These are phyloP conservation scores for Digitaria exilis DNA, from an alignment of 202 grass and related monocot genomes.

Conservation along the genomic window DNA sequence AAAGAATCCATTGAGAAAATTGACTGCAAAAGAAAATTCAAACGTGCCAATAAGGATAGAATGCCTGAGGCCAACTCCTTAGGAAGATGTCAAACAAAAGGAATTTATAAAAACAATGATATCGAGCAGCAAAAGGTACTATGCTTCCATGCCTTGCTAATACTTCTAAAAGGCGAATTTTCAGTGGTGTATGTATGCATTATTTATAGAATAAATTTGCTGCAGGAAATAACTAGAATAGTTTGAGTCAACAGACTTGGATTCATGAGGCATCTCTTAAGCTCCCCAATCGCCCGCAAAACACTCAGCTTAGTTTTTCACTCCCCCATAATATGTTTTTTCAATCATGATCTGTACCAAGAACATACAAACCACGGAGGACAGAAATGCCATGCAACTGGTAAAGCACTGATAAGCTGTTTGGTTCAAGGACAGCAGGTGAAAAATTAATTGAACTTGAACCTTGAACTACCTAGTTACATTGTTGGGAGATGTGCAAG, in stretches of 20 bases:
- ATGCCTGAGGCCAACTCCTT: background rate
- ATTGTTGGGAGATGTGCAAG: background rate
- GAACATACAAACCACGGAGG: background rate
- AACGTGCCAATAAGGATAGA: constrained; percentile 30
- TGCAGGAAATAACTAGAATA: background rate
- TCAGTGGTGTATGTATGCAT: background rate
- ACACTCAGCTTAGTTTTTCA: background rate
- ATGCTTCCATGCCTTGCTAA: background rate
- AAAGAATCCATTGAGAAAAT: constrained; percentile 93
- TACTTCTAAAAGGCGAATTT: background rate
- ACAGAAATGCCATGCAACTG: constrained; percentile 23
- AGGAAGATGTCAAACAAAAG: background rate
- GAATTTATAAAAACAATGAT: constrained; percentile 5
- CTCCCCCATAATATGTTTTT: constrained; percentile 19
- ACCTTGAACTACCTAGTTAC: constrained; percentile 7
- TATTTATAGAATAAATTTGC: background rate
- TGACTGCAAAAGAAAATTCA: constrained; percentile 55
- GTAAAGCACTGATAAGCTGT: constrained; percentile 1
- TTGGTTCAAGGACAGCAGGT: background rate
- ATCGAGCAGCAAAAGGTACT: constrained; percentile 11
- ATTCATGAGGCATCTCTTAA: background rate
- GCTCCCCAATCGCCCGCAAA: background rate
- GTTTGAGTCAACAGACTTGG: background rate
- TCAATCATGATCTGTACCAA: background rate
- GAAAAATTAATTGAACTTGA: constrained; percentile 8